Base-by-base conservation (phyloP, 768 basidiomycete species). In the Tricholoma sp. region DNA sequence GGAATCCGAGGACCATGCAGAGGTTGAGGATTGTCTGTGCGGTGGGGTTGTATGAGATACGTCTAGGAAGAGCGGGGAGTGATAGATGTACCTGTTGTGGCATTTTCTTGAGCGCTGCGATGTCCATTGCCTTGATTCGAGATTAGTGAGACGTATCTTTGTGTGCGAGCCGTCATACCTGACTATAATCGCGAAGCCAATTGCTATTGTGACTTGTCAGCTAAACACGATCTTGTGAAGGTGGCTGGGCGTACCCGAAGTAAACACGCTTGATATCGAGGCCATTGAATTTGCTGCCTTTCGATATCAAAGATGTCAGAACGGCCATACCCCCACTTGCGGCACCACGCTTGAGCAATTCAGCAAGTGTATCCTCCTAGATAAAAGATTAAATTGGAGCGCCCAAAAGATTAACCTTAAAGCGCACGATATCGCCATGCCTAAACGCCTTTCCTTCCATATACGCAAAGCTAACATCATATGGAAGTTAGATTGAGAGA, bases 131-230 rank as follows among this genome's bases (percentile, higher is more conserved):
- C 82, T 91, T 52, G n/a, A 54, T 13, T 45, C 3, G 33, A 36
- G 33, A 49, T 15, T 11, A 50, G 49, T 52, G 33, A 24, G 24
- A 24, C 24, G 24, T 1, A 4, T 24, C 24, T 39, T 53, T 48
- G 52, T 37, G 15, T 8, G 29, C 10, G 13, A 32, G 17, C 45
- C 41, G 18, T 56, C 68, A 39, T 56, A 81, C 84, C 74, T 88
- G 88, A 62, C 86, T 88, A 70, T 94, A 95, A 72, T 95, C 93
- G 37, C 94, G 78, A 34, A 95, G 78, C 92, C 91, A 93, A 67
- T 91, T 91, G 6, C 89, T 89, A 61, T 4, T 44, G 18, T 31
- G 31, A 4, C 29, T 32, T 55, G 34, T 36, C 55, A 31, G 45
- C 42, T 8, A 49, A 48, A 56, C 45, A 32, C 3, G 28, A 42